A percentile compares a stretch with the other conserved stretches of the same genome.
Conservation (phyloP, 139 green algal genomes). For the Tetradesmus lagerheimii region DNA sequence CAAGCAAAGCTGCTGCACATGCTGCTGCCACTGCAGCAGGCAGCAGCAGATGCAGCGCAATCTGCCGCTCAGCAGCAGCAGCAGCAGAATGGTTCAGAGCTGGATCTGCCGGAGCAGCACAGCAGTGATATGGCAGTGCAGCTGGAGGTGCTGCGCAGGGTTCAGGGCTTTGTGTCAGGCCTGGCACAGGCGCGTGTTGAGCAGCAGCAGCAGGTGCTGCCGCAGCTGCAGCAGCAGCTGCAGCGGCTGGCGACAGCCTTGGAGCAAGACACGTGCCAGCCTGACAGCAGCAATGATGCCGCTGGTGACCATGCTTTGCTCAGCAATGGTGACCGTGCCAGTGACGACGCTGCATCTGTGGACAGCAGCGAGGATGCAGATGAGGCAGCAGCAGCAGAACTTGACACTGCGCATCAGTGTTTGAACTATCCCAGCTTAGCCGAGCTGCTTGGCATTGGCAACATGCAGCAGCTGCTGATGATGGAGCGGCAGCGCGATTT, state of each 20-base stretch:
- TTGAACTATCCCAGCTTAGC: neutral
- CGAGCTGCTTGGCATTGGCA: neutral
- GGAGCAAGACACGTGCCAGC: neutral
- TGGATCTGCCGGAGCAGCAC: neutral
- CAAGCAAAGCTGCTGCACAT: neutral
- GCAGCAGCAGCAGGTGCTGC: neutral
- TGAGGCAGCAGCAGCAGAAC: too few relatives aligned
- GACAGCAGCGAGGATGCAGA: too few relatives aligned
- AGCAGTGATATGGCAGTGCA: neutral
- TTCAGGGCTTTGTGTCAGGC: neutral
- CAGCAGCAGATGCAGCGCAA: neutral
- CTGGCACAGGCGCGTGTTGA: neutral
- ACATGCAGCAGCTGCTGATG: neutral
- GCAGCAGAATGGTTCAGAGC: neutral
- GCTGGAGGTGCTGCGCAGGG: neutral
- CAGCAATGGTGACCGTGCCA: too few relatives aligned
- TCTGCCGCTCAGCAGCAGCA: neutral
- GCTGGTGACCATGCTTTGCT: neutral
- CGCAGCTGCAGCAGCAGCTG: neutral
- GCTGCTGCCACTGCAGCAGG: conserved; percentile 7
- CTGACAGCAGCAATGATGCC: neutral
- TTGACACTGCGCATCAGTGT: too few relatives aligned
- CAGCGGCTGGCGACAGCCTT: neutral
- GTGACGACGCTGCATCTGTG: too few relatives aligned
- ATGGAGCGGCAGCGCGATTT: neutral